Evolutionary conservation across 371 early-diverging fungal species (phyloP), one percentile per base, ranked within the genome.

Genomic region (Actinomortierella ambigua): DNA sequence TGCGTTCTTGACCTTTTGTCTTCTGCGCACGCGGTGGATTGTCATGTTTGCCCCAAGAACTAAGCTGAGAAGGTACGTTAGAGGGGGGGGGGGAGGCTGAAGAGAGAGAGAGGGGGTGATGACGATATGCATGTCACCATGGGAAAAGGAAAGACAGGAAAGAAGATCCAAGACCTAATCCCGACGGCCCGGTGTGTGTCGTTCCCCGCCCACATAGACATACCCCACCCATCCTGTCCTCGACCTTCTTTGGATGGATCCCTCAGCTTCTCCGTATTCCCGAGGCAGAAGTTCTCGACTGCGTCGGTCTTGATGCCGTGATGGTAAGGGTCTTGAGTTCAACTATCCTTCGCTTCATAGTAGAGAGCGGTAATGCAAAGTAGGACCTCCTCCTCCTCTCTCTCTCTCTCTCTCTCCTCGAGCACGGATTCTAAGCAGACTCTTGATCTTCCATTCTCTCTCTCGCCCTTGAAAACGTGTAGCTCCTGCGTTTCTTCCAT

Each of bases 161-260:
- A n/a, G n/a, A n/a, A n/a, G n/a, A n/a, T n/a, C n/a, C 18, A 17
- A 17, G 18, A 22, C 15, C 27, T 27, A 42, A 13, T 39, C 2
- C 8, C 42, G 52, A 24, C 46, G 40, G 40, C 13, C 24, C 18
- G 41, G 40, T 27, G 13, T 11, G 27, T 22, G 14, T n/a, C n/a
- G n/a, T n/a, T n/a, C n/a, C n/a, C n/a, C n/a, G n/a, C n/a, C n/a
- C 2, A 29, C 18, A 26, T 63, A 87, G 88, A 63, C 80, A 85
- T 63, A 80, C 85, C 23, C 88, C 88, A 2, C 71, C 80, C 18
- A 57, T 70, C 49, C 56, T 88, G 2, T 82, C 86, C 3, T 54
- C 69, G 11, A 77, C 80, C 6, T 83, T 88, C 46, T 83, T 88
- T 66, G 86, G 86, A 22, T 88, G 88, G 88, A 85, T 88, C 55